Evolutionary conservation across 2,329 filamentous ascomycete genomes (phyloP).

Genomic region (Parastagonospora avenae): DNA sequence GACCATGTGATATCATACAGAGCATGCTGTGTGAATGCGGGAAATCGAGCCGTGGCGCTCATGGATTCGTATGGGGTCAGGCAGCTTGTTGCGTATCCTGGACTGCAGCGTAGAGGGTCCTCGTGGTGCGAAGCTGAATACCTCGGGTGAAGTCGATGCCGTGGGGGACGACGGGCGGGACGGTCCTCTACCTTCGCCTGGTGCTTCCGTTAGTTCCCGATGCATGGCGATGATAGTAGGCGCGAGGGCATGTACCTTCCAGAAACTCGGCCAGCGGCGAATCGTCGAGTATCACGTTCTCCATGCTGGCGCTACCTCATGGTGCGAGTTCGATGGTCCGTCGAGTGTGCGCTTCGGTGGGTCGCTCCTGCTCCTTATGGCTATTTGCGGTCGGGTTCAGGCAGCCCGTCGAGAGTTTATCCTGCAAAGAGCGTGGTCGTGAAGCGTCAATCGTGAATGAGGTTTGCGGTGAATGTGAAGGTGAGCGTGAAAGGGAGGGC

Average conservation of each 20-base stretch:
- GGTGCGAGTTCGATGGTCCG: conserved; percentile 18
- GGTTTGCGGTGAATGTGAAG: not conserved
- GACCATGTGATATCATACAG: conserved; percentile 30
- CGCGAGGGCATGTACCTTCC: conserved; percentile 65
- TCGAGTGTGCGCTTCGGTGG: not conserved
- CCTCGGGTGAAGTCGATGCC: conserved; percentile 19
- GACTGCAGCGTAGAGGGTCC: conserved; percentile 56
- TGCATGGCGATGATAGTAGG: conserved; percentile 6
- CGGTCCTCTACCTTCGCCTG: conserved; percentile 42
- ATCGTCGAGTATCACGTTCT: conserved; percentile 84
- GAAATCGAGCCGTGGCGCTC: conserved; percentile 45
- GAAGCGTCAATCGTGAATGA: not conserved
- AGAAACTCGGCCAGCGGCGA: conserved; percentile 88
- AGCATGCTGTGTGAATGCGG: conserved; percentile 46
- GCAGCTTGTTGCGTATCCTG: conserved; percentile 56
- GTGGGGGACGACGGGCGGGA: conserved; percentile 29
- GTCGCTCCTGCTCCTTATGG: not conserved
- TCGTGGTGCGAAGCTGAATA: conserved; percentile 55
- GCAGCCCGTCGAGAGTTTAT: too few relatives aligned
- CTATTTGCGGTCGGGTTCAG: too few relatives aligned
- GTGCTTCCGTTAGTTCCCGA: conserved; percentile 25
- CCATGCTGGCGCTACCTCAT: conserved; percentile 63
- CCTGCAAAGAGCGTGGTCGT: conserved; percentile 3
- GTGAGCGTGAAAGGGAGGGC: conserved; percentile 9
- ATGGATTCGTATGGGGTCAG: conserved; percentile 52